These are phyloP conservation scores for Clarireedia monteithiana DNA, from an alignment of 2,329 filamentous ascomycete genomes.

Conservation along the genomic window DNA sequence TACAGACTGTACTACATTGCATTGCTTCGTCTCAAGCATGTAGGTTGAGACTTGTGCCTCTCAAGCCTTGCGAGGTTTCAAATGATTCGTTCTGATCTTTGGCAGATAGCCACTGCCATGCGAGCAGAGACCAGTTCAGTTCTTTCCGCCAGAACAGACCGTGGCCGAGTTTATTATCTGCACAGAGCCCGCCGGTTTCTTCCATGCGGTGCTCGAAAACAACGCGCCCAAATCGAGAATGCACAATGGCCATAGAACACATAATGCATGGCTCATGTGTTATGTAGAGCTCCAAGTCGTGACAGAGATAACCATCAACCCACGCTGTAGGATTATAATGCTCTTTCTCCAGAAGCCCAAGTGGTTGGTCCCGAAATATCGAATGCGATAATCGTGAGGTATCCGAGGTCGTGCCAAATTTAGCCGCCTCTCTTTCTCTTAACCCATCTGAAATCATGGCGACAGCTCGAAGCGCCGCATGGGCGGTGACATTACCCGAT, in stretches of 20 bases:
- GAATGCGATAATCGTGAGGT: slow-evolving; percentile 26
- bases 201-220: slow-evolving; percentile 76
- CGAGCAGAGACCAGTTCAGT: slow-evolving; percentile 78
- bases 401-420: slow-evolving; percentile 19
- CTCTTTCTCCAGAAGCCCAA: slow-evolving; percentile 56
- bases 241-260: slow-evolving; percentile 93
- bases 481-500: slow-evolving; percentile 67
- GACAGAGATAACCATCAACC: slow-evolving; percentile 82
- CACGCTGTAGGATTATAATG: slow-evolving; percentile 54
- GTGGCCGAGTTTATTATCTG: slow-evolving; percentile 61
- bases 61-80: background rate
- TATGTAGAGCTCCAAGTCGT: slow-evolving; percentile 85
- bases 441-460: slow-evolving; percentile 67
- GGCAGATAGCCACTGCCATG: slow-evolving; percentile 51
- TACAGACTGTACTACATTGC: too few relatives aligned
- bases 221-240: slow-evolving; percentile 83
- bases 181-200: slow-evolving; percentile 72
- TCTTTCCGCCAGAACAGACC: slow-evolving; percentile 67
- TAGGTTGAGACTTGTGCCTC: background rate
- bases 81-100: background rate
- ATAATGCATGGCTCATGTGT: slow-evolving; percentile 95
- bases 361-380: slow-evolving; percentile 60
- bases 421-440: slow-evolving; percentile 26
- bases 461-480: slow-evolving; percentile 70
- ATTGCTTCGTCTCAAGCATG: background rate